These are phyloP conservation scores for Secale cereale DNA, from an alignment of 176 grass and related monocot genomes.

Conservation along the genomic window DNA sequence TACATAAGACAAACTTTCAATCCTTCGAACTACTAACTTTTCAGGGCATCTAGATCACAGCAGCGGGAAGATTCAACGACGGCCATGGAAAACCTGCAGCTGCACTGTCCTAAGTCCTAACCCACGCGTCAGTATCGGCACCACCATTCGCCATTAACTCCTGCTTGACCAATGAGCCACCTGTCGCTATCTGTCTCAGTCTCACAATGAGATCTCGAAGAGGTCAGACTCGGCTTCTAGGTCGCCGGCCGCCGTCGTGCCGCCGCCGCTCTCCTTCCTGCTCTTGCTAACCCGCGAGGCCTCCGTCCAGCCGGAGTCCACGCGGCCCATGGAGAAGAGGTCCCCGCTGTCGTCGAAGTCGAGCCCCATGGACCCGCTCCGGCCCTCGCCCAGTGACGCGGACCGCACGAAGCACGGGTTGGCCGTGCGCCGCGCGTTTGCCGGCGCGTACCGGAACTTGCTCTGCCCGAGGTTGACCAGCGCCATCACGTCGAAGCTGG, in stretches of 20 bases:
- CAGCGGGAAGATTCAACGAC: neutral
- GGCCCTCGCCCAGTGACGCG: constrained; percentile 12
- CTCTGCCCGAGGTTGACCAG: constrained; percentile 91
- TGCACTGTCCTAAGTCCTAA: constrained; percentile 38
- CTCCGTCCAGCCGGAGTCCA: constrained; percentile 68
- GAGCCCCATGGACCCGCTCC: constrained; percentile 8
- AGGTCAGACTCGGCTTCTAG: constrained; percentile 79
- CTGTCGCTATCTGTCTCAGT: constrained; percentile 19
- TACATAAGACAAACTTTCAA: constrained; percentile 30
- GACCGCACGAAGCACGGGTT: constrained; percentile 77
- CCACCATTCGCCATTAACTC: constrained; percentile 32
- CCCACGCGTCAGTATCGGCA: constrained; percentile 33
- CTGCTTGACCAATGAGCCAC: constrained; percentile 40
- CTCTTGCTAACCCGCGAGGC: constrained; percentile 31
- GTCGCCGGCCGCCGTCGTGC: constrained; percentile 26
- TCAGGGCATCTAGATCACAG: constrained; percentile 23
- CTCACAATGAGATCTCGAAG: constrained; percentile 84
- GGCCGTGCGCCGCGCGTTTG: constrained; percentile 62
- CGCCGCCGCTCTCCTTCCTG: constrained; percentile 41
- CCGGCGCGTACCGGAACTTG: constrained; percentile 87
- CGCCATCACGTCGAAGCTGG: constrained; percentile 77
- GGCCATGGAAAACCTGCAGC: neutral
- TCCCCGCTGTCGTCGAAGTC: constrained; percentile 87
- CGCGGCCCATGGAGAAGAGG: constrained; percentile 87
- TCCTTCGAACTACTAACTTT: constrained; percentile 25